These are phyloP conservation scores for Penicillium malachiteum DNA, from an alignment of 495 filamentous ascomycete genomes.

Conservation along the genomic window DNA sequence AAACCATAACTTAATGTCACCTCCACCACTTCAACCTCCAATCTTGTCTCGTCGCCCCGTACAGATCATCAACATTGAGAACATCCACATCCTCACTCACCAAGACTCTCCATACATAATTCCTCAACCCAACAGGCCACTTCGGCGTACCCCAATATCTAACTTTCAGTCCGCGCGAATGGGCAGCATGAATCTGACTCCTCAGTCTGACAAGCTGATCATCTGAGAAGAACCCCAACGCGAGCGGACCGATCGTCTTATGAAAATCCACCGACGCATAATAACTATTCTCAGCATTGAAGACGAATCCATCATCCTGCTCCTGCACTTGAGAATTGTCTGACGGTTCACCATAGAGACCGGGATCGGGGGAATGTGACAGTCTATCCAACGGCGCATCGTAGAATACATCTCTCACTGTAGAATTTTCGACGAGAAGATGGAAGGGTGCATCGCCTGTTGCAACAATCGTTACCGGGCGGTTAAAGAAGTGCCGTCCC, in stretches of 20 bases:
- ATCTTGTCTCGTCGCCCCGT: conserved; percentile 18
- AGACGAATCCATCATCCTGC: conserved; percentile 1
- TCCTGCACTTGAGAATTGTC: background rate
- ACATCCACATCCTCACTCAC: conserved; percentile 59
- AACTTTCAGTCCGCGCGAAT: conserved; percentile 56
- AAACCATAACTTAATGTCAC: too few species aligned
- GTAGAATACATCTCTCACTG: conserved; percentile 64
- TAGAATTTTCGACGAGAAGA: conserved; percentile 35
- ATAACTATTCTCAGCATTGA: conserved; percentile 35
- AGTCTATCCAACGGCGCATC: conserved; percentile 62
- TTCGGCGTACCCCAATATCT: conserved; percentile 67
- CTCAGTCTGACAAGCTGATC: conserved; percentile 56
- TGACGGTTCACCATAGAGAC: background rate
- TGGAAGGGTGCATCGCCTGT: conserved; percentile 62
- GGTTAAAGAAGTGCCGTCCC: conserved; percentile 40
- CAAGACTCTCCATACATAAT: conserved; percentile 63
- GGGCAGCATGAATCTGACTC: conserved; percentile 57
- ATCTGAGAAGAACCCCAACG: conserved; percentile 29
- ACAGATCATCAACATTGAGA: conserved; percentile 30
- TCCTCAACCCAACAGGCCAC: conserved; percentile 60
- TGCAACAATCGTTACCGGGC: conserved; percentile 69
- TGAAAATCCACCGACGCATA: conserved; percentile 47
- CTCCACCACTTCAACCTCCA: conserved; percentile 12
- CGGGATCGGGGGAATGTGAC: background rate
- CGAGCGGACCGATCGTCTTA: conserved; percentile 34